phyloP scores from a whole-genome alignment of 495 filamentous ascomycete genomes.

The Hypomontagnella monticulosa region DNA sequence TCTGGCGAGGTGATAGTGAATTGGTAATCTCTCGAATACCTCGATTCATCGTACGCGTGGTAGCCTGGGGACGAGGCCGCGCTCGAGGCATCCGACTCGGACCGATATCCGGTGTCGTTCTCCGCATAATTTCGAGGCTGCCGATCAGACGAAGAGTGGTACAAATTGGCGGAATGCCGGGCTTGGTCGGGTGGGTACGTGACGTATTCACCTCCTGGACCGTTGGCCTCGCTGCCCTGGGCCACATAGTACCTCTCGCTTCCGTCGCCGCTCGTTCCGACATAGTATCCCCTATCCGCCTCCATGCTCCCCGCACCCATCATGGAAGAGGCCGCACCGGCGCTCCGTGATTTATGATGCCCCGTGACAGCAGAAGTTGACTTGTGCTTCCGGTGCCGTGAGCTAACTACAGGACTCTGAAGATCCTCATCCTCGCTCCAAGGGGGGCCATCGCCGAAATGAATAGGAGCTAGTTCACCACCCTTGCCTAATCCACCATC shows the following conservation, averaged over 20 bases:
- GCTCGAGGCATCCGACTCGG: slow-evolving; percentile 70
- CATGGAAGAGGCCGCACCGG: slow-evolving; percentile 52
- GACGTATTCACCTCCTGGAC: slow-evolving; percentile 81
- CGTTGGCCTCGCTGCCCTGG: slow-evolving; percentile 72
- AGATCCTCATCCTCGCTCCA: slow-evolving; percentile 97
- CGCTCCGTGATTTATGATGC: slow-evolving; percentile 50
- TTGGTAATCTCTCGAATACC: slow-evolving; percentile 89
- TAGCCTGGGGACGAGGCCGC: slow-evolving; percentile 61
- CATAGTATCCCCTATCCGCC: slow-evolving; percentile 69
- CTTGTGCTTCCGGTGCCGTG: slow-evolving; percentile 85
- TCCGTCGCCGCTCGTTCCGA: slow-evolving; percentile 74
- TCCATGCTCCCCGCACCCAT: slow-evolving; percentile 56
- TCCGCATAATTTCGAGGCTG: slow-evolving; percentile 67
- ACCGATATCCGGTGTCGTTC: slow-evolving; percentile 59
- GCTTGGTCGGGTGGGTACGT: slow-evolving; percentile 77
- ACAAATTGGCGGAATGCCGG: slow-evolving; percentile 59
- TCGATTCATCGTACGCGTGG: slow-evolving; percentile 65
- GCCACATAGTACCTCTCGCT: slow-evolving; percentile 81
- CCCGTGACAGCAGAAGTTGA: slow-evolving; percentile 64
- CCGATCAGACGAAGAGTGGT: slow-evolving; percentile 53
- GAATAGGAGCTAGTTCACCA: slow-evolving; percentile 81
- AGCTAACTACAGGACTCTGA: slow-evolving; percentile 84
- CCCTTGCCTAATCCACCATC: slow-evolving; percentile 53
- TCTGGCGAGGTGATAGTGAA: slow-evolving; percentile 95
- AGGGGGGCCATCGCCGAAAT: slow-evolving; percentile 92